Base-by-base conservation (phyloP, 1,284 basidiomycete genomes). In the Ceratobasidium sp. region DNA sequence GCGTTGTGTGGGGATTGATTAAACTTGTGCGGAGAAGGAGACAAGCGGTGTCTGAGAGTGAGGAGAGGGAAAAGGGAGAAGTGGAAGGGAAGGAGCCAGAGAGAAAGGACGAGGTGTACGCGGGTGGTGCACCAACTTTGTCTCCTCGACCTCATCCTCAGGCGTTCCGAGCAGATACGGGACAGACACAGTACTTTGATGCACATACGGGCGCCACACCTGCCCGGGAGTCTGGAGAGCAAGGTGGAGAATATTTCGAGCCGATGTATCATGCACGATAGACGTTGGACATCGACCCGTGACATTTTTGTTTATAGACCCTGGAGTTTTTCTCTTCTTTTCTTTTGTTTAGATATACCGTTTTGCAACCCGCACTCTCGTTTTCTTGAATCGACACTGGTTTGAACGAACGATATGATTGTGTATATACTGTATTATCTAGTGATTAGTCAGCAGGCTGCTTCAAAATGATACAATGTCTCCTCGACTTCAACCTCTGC, bases 1-100 rank as follows among this genome's bases (percentile, higher is more conserved):
- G 81, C 48, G 78, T 82, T 54, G 35, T 82, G 2, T 74, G 78
- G 78, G 67, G 57, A 33, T 16, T 76, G 27, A 52, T 74, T 30
- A 54, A 57, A 52, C 50, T 74, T 4, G 52, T 62, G 27, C 35
- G 69, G 38, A 46, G 67, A 23, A 64, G 30, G 55, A 62, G 59
- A 20, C 38, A 35, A 52, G n/a, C 38, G 50, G 54, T 46, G 2
- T 10, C 41, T 12, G 75, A 46, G 23, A 38, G 48, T 41, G 67
- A 57, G 6, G 52, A 60, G 14, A 27, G 54, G 30, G 66, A 79
- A 12, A 46, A 38, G 38, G 38, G 3, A 35, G 35, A 54, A 5
- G 44, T 55, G 6, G 57, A 48, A 33, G 78, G 78, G 35, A 66
- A 23, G 35, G 73, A 66, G 57, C 68, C 18, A 67, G 59, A n/a